Evolutionary conservation across 2,329 filamentous ascomycete species (phyloP), one percentile per base, ranked within the genome.

Genomic region (Ceratocystis colombiana): DNA sequence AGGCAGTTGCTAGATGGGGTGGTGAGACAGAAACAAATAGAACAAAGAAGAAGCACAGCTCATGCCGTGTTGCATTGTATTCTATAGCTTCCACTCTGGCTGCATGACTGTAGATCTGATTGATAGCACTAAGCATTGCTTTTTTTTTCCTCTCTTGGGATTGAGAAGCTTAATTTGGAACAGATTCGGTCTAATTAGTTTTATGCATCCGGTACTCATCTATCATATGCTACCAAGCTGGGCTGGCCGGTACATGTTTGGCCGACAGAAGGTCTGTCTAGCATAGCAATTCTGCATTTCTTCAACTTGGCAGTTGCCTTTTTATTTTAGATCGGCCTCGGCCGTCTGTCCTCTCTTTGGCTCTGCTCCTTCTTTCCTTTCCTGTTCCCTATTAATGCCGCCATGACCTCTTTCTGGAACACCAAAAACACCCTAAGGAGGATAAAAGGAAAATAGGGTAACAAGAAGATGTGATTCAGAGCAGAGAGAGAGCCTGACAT

Each of bases 41-140:
- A 57, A 57, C 53, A 57, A 57, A 57, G 53, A 33, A 57, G 53
- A 57, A 57, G 25, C 53, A 57, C 53, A 17, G 12, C 53, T 57
- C 53, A 33, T 33, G 53, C 8, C 17, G 53, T 17, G 25, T n/a
- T 57, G 53, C 25, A 57, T 57, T 33, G 53, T 57, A n/a, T 15
- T 33, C 2, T 33, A 4, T 57, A 12, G 12, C 25, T 61, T 30
- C 17, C 7, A 12, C 20, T 15, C 22, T 20, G 12, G 8, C 22
- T 25, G 50, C 50, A 57, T 57, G 8, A 57, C 25, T 3, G 22
- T 57, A 57, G 22, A 33, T 57, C 53, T n/a, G 28, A 17, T 33
- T 30, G 22, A 17, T 17, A 57, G 12, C 8, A 37, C 3, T 6
- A 7, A 17, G 53, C 4, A 57, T 28, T 33, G 25, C 28, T 28